phyloP scores from a whole-genome alignment of 2,329 filamentous ascomycete genomes.

The Phoma sp. region DNA sequence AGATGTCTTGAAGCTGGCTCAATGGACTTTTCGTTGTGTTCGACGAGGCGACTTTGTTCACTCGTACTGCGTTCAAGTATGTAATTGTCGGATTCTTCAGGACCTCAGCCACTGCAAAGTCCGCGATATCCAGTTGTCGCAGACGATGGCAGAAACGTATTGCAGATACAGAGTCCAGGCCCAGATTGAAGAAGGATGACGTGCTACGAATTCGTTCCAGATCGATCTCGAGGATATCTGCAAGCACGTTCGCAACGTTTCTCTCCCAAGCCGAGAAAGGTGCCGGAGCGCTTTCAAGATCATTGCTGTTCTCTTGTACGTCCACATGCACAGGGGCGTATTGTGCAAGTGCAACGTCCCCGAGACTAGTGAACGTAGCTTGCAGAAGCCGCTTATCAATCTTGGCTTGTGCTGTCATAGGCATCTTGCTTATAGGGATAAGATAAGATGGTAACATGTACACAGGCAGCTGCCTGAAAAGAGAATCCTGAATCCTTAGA shows the following conservation, averaged over 20 bases:
- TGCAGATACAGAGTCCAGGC: constrained; percentile 82
- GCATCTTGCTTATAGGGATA: constrained; percentile 71
- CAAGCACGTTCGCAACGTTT: constrained; percentile 62
- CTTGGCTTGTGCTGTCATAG: constrained; percentile 77
- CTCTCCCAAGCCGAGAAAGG: constrained; percentile 53
- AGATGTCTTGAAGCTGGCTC: constrained; percentile 14
- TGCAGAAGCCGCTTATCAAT: constrained; percentile 66
- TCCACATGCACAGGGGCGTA: constrained; percentile 43
- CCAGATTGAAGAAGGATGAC: constrained; percentile 77
- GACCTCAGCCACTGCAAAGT: constrained; percentile 70
- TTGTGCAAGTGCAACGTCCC: constrained; percentile 53
- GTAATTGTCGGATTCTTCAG: constrained; percentile 72
- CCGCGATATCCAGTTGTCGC: constrained; percentile 51
- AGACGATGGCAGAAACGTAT: constrained; percentile 71
- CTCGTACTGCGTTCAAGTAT: constrained; percentile 53
- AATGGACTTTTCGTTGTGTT: not conserved
- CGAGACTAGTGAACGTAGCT: constrained; percentile 55
- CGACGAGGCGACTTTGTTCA: constrained; percentile 33
- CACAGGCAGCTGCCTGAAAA: constrained; percentile 65
- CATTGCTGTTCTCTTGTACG: constrained; percentile 34
- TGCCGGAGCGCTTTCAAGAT: not conserved
- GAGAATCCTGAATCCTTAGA: constrained; percentile 58
- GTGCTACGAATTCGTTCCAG: constrained; percentile 61
- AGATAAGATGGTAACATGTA: constrained; percentile 84
- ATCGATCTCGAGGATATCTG: constrained; percentile 56